phyloP scores from a whole-genome alignment of 306 rosid species.

The Rubus parviflorus region DNA sequence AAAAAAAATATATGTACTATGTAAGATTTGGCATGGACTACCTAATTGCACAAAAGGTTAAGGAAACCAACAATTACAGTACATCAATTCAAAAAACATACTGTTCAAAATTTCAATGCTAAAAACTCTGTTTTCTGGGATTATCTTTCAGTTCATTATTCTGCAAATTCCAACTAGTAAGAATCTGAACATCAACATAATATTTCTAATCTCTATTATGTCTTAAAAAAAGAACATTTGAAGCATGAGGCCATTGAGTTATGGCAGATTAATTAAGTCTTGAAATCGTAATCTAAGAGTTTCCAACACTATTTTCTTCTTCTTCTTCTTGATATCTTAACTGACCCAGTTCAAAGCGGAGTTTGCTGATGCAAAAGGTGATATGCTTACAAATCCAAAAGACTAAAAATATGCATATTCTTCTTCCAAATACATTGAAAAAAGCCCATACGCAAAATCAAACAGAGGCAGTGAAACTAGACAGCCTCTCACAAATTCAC shows the following conservation, averaged over 20 bases:
- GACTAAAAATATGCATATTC: neutral
- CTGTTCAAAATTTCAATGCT: neutral
- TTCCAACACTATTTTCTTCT: neutral
- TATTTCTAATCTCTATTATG: neutral
- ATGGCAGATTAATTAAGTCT: neutral
- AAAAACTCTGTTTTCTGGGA: neutral
- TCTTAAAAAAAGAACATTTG: neutral
- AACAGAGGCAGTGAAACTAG: conserved; percentile 2
- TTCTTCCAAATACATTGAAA: conserved; percentile 22
- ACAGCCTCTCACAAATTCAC: neutral
- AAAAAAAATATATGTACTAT: neutral
- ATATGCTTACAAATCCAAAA: neutral
- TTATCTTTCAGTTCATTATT: neutral
- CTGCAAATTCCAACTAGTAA: neutral
- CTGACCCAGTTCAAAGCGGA: neutral
- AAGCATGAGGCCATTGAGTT: conserved; percentile 2
- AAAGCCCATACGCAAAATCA: conserved; percentile 9
- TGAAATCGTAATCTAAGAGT: neutral
- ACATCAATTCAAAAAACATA: neutral
- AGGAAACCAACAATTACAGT: neutral
- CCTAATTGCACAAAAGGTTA: neutral
- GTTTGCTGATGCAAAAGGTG: neutral
- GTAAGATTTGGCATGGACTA: conserved; percentile 10
- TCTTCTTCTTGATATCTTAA: neutral
- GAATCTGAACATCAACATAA: neutral